Evolutionary conservation across 108 stramenopile genomes (phyloP).

Genomic region (Cyclotella atomus): DNA sequence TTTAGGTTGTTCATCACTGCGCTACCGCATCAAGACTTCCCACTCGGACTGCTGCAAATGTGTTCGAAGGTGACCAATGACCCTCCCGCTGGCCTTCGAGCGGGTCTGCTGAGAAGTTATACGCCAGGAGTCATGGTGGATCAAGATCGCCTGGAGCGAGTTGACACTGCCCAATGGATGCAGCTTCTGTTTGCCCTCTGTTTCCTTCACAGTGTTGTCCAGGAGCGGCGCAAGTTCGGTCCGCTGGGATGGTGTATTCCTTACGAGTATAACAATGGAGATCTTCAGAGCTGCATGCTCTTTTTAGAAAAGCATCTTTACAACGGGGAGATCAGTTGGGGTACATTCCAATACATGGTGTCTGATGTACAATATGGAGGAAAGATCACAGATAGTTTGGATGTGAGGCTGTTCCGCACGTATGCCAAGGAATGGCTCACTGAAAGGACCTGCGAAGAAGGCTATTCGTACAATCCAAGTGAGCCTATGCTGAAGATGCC

Average conservation of each 20-base stretch:
- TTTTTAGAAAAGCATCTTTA: conserved; percentile 94
- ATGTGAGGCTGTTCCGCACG: conserved; percentile 87
- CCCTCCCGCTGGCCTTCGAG: conserved; percentile 88
- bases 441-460: conserved; percentile 70
- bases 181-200: conserved; percentile 86
- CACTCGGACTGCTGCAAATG: conserved; percentile 93
- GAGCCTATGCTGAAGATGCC: conserved; percentile 76
- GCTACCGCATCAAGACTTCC: conserved; percentile 85
- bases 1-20: conserved; percentile 93
- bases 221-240: conserved; percentile 94
- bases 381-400: conserved; percentile 92
- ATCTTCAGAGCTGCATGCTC: conserved; percentile 87
- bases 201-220: conserved; percentile 90
- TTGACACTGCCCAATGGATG: conserved; percentile 91
- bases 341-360: conserved; percentile 93
- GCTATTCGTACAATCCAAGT: conserved; percentile 78
- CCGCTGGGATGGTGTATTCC: conserved; percentile 93
- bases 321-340: conserved; percentile 90
- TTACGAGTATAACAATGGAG: conserved; percentile 93
- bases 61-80: conserved; percentile 94
- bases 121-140: conserved; percentile 89
- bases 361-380: conserved; percentile 94
- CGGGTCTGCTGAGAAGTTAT: conserved; percentile 87
- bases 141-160: conserved; percentile 90
- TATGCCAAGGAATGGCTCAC: conserved; percentile 89